A percentile compares a stretch with the other conserved stretches of the same genome.
Evolutionary conservation across 2,329 filamentous ascomycete species (phyloP).

Genomic region (Fusarium clavum): DNA sequence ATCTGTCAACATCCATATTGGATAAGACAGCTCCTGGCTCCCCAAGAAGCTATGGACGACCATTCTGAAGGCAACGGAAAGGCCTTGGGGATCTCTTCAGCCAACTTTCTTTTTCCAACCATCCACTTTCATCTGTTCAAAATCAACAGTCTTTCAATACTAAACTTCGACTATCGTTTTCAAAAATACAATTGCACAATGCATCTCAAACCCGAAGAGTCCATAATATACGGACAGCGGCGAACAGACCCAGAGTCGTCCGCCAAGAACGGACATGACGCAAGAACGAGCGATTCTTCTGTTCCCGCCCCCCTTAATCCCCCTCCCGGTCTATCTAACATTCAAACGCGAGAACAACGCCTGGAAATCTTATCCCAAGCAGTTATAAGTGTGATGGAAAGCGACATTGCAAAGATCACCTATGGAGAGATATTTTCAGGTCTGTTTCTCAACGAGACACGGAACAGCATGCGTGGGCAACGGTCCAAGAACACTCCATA

Average conservation of each 20-base stretch:
- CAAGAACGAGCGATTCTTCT: too few relatives aligned
- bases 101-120: not conserved
- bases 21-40: not conserved
- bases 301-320: too few relatives aligned
- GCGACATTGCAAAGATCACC: not conserved
- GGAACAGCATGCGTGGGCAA: not conserved
- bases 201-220: too few relatives aligned
- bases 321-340: too few relatives aligned
- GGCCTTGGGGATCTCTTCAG: not conserved
- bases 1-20: not conserved
- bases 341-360: not conserved
- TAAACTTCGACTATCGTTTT: not conserved
- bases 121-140: not conserved
- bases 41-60: not conserved
- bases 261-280: not conserved
- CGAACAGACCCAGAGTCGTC: not conserved
- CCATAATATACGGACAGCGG: too few relatives aligned
- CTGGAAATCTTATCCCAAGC: not conserved
- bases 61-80: not conserved
- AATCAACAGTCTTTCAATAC: not conserved
- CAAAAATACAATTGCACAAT: not conserved
- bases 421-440: not conserved
- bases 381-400: not conserved
- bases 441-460: not conserved
- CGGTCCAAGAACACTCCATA: too few relatives aligned